Base-by-base conservation (phyloP, 768 basidiomycete species). In the Gautieria morchelliformis region DNA sequence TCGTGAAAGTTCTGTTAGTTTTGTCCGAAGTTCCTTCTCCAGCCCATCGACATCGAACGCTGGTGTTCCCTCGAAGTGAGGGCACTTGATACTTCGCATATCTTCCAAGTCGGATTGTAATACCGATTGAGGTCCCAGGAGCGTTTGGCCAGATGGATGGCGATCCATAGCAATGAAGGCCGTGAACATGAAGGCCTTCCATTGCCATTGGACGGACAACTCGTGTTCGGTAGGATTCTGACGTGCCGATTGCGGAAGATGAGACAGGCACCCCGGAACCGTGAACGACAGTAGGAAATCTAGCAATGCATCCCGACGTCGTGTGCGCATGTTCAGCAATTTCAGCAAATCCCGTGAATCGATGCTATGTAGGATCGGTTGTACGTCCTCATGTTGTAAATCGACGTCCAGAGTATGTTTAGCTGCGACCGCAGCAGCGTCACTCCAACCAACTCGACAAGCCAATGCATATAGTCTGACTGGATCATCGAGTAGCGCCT, bases 391-490 rank as follows among this genome's bases (percentile, higher is more conserved):
- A 24, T 75, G 70, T 67, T 78, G 75, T 1, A 86, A 64, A 63
- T 83, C 71, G 62, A 78, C 70, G 6, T 74, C 57, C n/a, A 86
- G 75, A 5, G 83, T 82, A 52, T 74, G 73, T 9, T 74, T 70
- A 0, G 84, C 83, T 9, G 83, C 79, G 24, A 73, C 61, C 42
- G 76, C 75, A 0, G 78, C 76, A 59, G 84, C 84, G 14, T 76
- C 71, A 7, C 72, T 67, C 84, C 85, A 85, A 1, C 75, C 79
- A 63, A 78, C 81, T 5, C 82, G 76, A 53, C 78, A 78, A 19
- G 82, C 78, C 3, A 78, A 68, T 5, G 76, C 71, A 61, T 83
- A 84, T 15, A 84, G 67, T 12, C 78, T 75, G 17, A 84, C 69
- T 0, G 81, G 77, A 45, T 79, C 69, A 39, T 73, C 70, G 22